A percentile compares a stretch with the other conserved stretches of the same genome.
These are phyloP conservation scores for Metschnikowia peoriensis DNA, from an alignment of 805 yeast species.

Conservation along the genomic window DNA sequence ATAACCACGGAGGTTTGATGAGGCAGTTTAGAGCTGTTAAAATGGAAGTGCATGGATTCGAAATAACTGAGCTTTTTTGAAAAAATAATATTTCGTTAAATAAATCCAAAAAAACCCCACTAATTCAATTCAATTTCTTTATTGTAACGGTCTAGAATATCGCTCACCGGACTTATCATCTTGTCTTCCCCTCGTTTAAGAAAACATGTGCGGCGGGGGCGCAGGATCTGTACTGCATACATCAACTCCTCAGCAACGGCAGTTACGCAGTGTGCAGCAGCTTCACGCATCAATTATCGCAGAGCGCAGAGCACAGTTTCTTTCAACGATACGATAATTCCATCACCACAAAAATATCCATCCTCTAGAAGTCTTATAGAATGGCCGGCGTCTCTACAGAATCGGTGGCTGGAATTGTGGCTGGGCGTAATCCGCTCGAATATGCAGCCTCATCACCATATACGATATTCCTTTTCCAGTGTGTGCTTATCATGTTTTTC, in stretches of 20 bases:
- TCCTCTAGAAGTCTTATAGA: background rate
- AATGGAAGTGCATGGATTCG: too few relatives aligned
- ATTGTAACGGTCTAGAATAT: too few relatives aligned
- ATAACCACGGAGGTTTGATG: background rate
- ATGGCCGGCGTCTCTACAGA: slow-evolving; percentile 36
- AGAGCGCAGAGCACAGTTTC: background rate
- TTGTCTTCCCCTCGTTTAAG: background rate
- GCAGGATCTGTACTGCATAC: background rate
- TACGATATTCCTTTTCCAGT: slow-evolving; percentile 69
- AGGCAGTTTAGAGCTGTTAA: too few relatives aligned
- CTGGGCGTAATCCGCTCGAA: slow-evolving; percentile 68
- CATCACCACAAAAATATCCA: background rate
- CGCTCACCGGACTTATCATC: background rate
- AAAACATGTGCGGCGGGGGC: background rate
- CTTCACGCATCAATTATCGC: background rate
- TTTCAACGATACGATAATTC: background rate
- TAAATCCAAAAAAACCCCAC: too few relatives aligned
- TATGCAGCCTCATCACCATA: slow-evolving; percentile 59
- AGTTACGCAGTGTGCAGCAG: background rate
- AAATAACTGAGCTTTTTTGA: too few relatives aligned
- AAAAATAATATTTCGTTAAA: too few relatives aligned
- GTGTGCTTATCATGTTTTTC: slow-evolving; percentile 54
- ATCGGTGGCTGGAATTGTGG: slow-evolving; percentile 63
- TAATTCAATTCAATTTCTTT: too few relatives aligned
- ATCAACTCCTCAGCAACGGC: background rate